Evolutionary conservation across 129 eudicot genomes (phyloP).

Genomic region (Artemisia argyi): DNA sequence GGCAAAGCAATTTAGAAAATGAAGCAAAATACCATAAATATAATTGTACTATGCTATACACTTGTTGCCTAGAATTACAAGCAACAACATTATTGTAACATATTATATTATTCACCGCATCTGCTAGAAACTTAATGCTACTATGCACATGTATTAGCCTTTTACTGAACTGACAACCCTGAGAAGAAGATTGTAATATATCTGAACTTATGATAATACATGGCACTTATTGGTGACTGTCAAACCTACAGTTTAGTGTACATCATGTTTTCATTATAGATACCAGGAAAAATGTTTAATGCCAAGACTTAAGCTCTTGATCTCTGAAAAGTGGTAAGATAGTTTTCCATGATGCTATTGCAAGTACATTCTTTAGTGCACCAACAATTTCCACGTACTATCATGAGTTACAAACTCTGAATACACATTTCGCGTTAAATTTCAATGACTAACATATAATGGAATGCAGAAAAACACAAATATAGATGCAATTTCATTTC

Average conservation of each 20-base stretch:
- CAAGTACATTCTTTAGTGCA: too few species aligned
- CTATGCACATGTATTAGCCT: constrained; percentile 1
- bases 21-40: background rate
- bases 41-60: background rate
- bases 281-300: background rate
- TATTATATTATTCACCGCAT: background rate
- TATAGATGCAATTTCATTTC: too few species aligned
- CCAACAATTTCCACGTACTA: too few species aligned
- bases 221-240: constrained; percentile 1
- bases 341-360: too few species aligned
- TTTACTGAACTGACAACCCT: background rate
- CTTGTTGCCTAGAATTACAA: background rate
- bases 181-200: background rate
- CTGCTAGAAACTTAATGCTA: background rate
- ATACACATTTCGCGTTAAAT: too few species aligned
- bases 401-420: too few species aligned
- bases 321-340: constrained; percentile 9
- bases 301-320: background rate
- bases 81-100: background rate
- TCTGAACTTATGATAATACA: background rate
- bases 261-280: background rate
- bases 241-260: background rate
- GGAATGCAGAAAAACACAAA: too few species aligned
- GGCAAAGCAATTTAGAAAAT: background rate
- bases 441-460: too few species aligned